Percentiles rank a stretch among this genome's conserved stretches.
These are phyloP conservation scores for Lachancea waltii DNA, from an alignment of 805 yeast genomes.

Conservation along the genomic window DNA sequence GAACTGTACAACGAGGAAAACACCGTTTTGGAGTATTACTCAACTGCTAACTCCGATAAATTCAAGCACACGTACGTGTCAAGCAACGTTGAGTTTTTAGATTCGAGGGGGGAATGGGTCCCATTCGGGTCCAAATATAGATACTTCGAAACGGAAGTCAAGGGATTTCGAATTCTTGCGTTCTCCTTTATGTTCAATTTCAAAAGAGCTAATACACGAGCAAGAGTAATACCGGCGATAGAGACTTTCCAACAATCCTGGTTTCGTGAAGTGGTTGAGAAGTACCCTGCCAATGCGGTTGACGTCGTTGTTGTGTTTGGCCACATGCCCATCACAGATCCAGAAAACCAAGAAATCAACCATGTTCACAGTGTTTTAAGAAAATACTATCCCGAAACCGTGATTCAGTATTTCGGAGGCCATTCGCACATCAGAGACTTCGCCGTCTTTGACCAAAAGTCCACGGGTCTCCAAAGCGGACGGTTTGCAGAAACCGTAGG, in stretches of 20 bases:
- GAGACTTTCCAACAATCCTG: conserved; percentile 49
- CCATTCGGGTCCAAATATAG: conserved; percentile 65
- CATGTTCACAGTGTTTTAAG: conserved; percentile 43
- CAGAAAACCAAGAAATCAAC: conserved; percentile 32
- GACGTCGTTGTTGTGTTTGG: conserved; percentile 71
- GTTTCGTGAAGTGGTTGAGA: conserved; percentile 46
- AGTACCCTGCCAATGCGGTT: conserved; percentile 36
- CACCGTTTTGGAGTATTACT: conserved; percentile 57
- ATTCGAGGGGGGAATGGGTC: conserved; percentile 39
- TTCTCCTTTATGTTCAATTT: conserved; percentile 81
- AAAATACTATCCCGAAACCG: conserved; percentile 47
- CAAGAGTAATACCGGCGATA: conserved; percentile 56
- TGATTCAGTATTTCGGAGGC: conserved; percentile 88
- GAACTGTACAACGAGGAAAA: conserved; percentile 70
- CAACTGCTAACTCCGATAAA: conserved; percentile 42
- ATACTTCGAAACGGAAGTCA: conserved; percentile 57
- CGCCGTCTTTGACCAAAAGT: conserved; percentile 52
- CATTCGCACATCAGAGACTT: conserved; percentile 91
- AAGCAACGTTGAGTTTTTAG: conserved; percentile 59
- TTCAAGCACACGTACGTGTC: conserved; percentile 62
- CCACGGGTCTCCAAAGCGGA: conserved; percentile 87
- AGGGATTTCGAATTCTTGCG: conserved; percentile 48
- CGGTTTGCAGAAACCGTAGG: conserved; percentile 93
- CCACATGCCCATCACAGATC: conserved; percentile 61
- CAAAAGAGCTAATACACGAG: conserved; percentile 47